phyloP scores from a whole-genome alignment of 2,329 filamentous ascomycete species.

The Biscogniauxia sp. region DNA sequence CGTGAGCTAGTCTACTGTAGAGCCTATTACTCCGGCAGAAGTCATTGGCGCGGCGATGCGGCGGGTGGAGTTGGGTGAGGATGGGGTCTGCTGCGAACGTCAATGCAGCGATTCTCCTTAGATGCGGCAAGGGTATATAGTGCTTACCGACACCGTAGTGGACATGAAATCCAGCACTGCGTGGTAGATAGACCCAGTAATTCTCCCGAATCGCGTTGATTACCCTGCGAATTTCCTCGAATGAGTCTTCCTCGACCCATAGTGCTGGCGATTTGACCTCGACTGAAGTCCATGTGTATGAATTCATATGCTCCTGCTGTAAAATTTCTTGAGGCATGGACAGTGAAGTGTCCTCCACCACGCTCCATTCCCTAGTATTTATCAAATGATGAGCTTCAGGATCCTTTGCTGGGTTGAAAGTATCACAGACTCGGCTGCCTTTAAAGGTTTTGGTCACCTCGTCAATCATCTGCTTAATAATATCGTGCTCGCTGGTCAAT shows the following conservation, averaged over 20 bases:
- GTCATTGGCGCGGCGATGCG: slow-evolving; percentile 1
- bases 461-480: not conserved
- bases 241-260: slow-evolving; percentile 18
- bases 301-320: not conserved
- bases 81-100: slow-evolving; percentile 22
- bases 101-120: slow-evolving; percentile 22
- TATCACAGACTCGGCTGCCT: not conserved
- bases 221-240: slow-evolving; percentile 16
- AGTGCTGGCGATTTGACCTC: slow-evolving; percentile 23
- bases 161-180: slow-evolving; percentile 14
- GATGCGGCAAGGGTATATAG: slow-evolving; percentile 11
- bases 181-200: slow-evolving; percentile 17
- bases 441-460: not conserved
- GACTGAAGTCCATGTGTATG: slow-evolving; percentile 4
- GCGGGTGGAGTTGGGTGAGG: slow-evolving; percentile 21
- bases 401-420: not conserved
- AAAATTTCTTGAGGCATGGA: not conserved
- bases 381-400: not conserved
- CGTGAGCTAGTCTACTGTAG: slow-evolving; percentile 18
- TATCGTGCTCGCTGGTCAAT: too few species aligned
- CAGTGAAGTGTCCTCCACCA: slow-evolving; percentile 5
- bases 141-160: slow-evolving; percentile 22
- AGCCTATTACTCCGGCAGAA: slow-evolving; percentile 18
- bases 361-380: slow-evolving; percentile 2
- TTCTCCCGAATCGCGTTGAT: slow-evolving; percentile 7